Evolutionary conservation across 2,329 filamentous ascomycete species (phyloP), one percentile per base, ranked within the genome.

Genomic region (Aspergillus felis): DNA sequence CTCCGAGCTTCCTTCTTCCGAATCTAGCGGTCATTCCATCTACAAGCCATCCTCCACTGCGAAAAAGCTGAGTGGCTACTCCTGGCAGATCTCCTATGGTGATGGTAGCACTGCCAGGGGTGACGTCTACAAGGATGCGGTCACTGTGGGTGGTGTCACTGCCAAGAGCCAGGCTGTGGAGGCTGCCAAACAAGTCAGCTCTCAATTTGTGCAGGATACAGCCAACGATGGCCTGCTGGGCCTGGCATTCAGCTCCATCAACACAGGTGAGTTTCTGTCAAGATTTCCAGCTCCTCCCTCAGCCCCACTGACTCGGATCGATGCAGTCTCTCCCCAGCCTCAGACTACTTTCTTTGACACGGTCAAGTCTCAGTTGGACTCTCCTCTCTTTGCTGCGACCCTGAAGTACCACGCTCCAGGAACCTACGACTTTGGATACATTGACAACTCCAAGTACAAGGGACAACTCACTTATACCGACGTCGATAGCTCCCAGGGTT

Each of bases 151-250:
- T 49, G 76, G 77, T 29, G 82, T 87, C 2, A 83, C 78, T 28
- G 85, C 86, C 35, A 79, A 79, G 2, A 69, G 72, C 2, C 87
- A 90, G 71, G 85, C 86, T 8, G 82, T 91, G 10, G 85, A 90
- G 71, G 82, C 86, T 35, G 87, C 88, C 14, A 77, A 78, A 3
- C 76, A 78, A 1, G 81, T 89, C 46, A 87, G 85, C 12, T 58
- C 71, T 1, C 62, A 77, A 44, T 87, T 87, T 72, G 64, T 72
- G 5, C 63, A 75, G 55, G 82, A 87, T 65, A 66, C 65, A 27
- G 70, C 81, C 66, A 84, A 80, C 53, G 85, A 87, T 62, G 84
- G 85, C 54, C 78, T 87, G 25, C 75, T 87, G 54, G 85, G 85
- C 47, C 75, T 87, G 44, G 81, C 82, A 22, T 86, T 87, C 73